These are phyloP conservation scores for Aspergillus sp. DNA, from an alignment of 2,329 filamentous ascomycete genomes.

Conservation along the genomic window DNA sequence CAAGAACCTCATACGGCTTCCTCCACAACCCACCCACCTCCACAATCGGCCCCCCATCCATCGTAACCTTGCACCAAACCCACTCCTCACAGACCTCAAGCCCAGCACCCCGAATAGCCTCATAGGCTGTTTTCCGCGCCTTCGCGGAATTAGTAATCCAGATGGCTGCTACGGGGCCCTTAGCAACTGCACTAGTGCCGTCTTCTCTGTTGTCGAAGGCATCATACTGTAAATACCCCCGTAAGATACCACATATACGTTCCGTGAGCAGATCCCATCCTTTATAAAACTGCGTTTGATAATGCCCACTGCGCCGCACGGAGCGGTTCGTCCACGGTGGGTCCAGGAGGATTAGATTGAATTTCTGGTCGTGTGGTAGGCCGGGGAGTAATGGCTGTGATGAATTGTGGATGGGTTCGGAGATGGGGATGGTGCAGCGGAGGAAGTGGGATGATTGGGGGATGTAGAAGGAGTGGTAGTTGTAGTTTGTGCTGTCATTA, in stretches of 20 bases:
- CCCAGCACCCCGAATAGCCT: conserved; percentile 48
- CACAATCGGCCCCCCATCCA: conserved; percentile 54
- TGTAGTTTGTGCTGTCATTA: conserved; percentile 14
- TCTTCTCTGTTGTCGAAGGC: neutral
- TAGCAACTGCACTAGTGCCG: neutral
- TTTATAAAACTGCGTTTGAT: conserved; percentile 40
- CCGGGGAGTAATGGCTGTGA: conserved; percentile 23
- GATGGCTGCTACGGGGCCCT: conserved; percentile 52
- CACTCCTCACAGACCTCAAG: conserved; percentile 61
- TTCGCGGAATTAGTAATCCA: conserved; percentile 64
- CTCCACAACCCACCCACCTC: conserved; percentile 57
- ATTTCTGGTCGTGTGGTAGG: conserved; percentile 40
- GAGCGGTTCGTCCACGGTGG: conserved; percentile 67
- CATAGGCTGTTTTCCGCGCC: conserved; percentile 50
- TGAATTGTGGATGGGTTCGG: conserved; percentile 9
- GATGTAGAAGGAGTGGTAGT: conserved; percentile 40
- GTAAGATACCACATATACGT: conserved; percentile 49
- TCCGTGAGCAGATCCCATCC: conserved; percentile 32
- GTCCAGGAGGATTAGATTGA: conserved; percentile 63
- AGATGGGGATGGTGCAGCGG: conserved; percentile 40
- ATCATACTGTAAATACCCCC: conserved; percentile 41
- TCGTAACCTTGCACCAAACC: conserved; percentile 65
- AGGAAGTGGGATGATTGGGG: conserved; percentile 54
- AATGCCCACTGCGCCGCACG: conserved; percentile 55
- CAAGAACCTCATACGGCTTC: conserved; percentile 63